phyloP scores from a whole-genome alignment of 1,284 basidiomycete genomes.

The Sporisorium scitamineum region DNA sequence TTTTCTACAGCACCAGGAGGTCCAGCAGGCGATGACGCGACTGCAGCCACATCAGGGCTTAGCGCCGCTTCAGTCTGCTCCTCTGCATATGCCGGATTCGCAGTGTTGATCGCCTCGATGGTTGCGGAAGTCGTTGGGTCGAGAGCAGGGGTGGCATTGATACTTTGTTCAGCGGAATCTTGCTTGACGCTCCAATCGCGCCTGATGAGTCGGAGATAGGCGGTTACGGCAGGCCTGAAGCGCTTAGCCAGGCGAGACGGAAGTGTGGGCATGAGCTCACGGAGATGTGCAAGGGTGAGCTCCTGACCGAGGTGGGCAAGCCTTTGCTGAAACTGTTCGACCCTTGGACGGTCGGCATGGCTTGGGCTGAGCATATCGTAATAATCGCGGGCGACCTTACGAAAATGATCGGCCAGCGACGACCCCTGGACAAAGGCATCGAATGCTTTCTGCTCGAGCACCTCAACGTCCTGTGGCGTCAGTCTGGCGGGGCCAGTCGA shows the following conservation, averaged over 20 bases:
- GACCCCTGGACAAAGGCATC: not conserved
- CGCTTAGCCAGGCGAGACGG: conserved; percentile 6
- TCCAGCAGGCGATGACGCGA: not conserved
- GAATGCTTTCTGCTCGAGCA: not conserved
- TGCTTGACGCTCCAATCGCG: not conserved
- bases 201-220: conserved; percentile 1
- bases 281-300: conserved; percentile 9
- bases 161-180: not conserved
- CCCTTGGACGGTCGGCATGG: not conserved
- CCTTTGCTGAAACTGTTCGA: conserved; percentile 12
- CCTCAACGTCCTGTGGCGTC: conserved; percentile 2
- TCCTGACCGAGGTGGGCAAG: not conserved
- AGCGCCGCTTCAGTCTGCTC: not conserved
- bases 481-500: not conserved
- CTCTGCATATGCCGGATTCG: not conserved
- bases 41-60: not conserved
- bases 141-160: not conserved
- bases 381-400: conserved; percentile 7
- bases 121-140: not conserved
- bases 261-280: not conserved
- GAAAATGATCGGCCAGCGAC: conserved; percentile 14
- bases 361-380: not conserved
- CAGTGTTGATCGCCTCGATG: not conserved
- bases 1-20: not conserved
- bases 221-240: conserved; percentile 1